Percentiles rank a stretch among this genome's conserved stretches.
These are phyloP conservation scores for Blastocystis sp. DNA, from an alignment of 352 stramenopile species.

Conservation along the genomic window DNA sequence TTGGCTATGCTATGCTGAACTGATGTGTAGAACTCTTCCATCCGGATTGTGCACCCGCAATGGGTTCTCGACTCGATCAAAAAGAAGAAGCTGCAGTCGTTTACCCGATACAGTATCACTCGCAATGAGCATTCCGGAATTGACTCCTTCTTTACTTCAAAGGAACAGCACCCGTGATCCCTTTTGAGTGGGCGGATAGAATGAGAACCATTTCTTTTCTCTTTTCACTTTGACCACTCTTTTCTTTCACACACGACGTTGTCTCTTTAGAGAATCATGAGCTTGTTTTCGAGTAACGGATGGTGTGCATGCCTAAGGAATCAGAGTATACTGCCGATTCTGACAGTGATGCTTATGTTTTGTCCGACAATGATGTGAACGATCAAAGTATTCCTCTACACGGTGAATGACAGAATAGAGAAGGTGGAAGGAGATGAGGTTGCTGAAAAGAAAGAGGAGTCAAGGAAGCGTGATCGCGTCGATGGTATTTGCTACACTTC, in stretches of 20 bases:
- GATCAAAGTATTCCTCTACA: no score
- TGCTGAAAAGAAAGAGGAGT: not conserved
- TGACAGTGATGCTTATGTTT: constrained; percentile 18
- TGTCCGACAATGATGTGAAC: not conserved
- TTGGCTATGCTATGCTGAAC: not conserved
- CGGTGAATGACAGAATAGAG: no score
- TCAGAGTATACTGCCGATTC: constrained; percentile 59
- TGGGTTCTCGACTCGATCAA: constrained; percentile 49
- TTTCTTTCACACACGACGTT: no score
- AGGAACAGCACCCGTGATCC: not conserved
- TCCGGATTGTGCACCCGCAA: constrained; percentile 21
- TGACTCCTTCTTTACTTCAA: constrained; percentile 5
- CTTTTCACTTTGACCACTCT: not conserved
- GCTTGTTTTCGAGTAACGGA: constrained; percentile 34
- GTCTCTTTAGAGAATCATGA: constrained; percentile 1
- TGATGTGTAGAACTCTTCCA: constrained; percentile 27
- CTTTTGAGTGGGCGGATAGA: not conserved
- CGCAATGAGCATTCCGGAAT: constrained; percentile 12
- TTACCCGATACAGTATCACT: constrained; percentile 28
- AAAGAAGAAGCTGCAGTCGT: constrained; percentile 47
- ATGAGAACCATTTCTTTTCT: not conserved
- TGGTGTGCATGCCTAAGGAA: not conserved
- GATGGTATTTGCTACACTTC: not conserved
- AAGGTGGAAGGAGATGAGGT: not conserved
- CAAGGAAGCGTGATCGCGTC: not conserved